Percentiles rank a stretch among this genome's conserved stretches.
Evolutionary conservation across 352 stramenopile species (phyloP).

Genomic region (Globisporangium camurandrum): DNA sequence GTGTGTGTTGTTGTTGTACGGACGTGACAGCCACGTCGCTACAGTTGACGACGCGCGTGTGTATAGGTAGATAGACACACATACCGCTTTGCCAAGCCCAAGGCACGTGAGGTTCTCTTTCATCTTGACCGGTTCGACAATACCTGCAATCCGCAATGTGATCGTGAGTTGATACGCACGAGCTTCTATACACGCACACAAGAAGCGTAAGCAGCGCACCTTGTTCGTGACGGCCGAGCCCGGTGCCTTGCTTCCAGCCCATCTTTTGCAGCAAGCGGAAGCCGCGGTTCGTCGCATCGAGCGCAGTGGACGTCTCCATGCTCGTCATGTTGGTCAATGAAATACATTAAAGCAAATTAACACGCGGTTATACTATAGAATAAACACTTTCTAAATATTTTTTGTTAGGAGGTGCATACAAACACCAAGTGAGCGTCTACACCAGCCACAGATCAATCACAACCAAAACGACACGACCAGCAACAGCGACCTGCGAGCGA

Average conservation of each 20-base stretch:
- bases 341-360: too few species aligned
- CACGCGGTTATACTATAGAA: too few species aligned
- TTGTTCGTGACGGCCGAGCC: slow-evolving; percentile 44
- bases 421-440: too few species aligned
- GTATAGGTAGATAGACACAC: background rate
- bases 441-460: too few species aligned
- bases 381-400: too few species aligned
- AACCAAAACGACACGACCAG: too few species aligned
- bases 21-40: slow-evolving; percentile 8
- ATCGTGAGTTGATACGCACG: background rate
- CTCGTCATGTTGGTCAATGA: too few species aligned
- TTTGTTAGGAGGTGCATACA: too few species aligned
- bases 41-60: background rate
- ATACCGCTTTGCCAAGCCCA: slow-evolving; percentile 50
- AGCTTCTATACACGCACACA: background rate
- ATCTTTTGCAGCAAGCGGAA: slow-evolving; percentile 54
- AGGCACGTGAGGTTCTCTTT: slow-evolving; percentile 50
- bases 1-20: too few species aligned
- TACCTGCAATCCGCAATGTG: slow-evolving; percentile 19
- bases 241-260: slow-evolving; percentile 46
- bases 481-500: too few species aligned
- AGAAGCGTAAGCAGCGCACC: slow-evolving; percentile 8
- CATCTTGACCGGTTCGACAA: slow-evolving; percentile 52
- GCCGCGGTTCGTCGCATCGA: slow-evolving; percentile 46
- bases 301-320: too few species aligned